phyloP scores from a whole-genome alignment of 331 rosid genomes.

The Acacia concinna region DNA sequence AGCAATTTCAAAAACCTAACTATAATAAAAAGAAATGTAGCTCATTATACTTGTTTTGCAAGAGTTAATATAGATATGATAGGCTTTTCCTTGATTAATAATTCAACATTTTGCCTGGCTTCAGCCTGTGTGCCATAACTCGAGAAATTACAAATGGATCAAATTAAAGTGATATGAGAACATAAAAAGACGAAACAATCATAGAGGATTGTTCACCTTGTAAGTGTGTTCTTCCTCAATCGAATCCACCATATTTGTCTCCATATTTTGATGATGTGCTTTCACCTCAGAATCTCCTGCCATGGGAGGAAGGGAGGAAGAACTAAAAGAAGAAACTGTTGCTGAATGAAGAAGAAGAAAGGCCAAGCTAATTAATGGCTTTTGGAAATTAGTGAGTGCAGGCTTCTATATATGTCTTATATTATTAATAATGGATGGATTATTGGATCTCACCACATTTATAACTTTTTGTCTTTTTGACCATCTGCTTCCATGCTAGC shows the following conservation, averaged over 20 bases:
- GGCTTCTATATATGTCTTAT: neutral
- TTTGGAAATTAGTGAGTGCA: conserved; percentile 14
- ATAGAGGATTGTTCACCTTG: conserved; percentile 26
- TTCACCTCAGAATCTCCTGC: conserved; percentile 14
- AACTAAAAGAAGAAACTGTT: neutral
- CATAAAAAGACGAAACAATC: neutral
- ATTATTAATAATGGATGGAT: conserved; percentile 29
- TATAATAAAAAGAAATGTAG: neutral
- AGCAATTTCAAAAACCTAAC: neutral
- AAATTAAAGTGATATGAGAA: neutral
- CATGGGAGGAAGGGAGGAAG: conserved; percentile 18
- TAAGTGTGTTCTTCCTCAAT: conserved; percentile 22
- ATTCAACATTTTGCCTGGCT: conserved; percentile 49
- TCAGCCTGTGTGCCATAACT: conserved; percentile 59
- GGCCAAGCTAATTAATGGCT: conserved; percentile 20
- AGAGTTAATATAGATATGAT: neutral
- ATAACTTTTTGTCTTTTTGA: conserved; percentile 30
- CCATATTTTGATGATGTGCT: conserved; percentile 15
- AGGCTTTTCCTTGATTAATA: neutral
- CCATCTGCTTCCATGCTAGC: conserved; percentile 27
- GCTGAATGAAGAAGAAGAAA: neutral
- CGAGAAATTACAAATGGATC: conserved; percentile 15
- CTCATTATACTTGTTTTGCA: neutral
- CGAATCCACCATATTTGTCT: conserved; percentile 31
- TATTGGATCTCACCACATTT: conserved; percentile 20